These are phyloP conservation scores for Lycium barbarum DNA, from an alignment of 257 asterid species.

Conservation along the genomic window DNA sequence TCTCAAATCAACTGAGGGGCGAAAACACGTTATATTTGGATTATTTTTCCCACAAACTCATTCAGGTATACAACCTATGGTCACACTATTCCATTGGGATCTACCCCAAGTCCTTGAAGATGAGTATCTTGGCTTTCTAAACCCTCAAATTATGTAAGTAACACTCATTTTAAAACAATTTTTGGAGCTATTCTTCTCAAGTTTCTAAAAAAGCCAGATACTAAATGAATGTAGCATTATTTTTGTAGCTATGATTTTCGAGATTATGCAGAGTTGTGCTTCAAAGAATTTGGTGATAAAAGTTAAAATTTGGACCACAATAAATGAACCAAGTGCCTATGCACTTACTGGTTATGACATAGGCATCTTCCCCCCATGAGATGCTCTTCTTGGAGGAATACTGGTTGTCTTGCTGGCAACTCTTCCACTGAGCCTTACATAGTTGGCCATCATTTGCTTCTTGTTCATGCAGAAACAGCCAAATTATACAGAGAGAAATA, in stretches of 20 bases:
- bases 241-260: conserved; percentile 14
- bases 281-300: conserved; percentile 28
- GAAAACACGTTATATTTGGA: neutral
- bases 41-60: neutral
- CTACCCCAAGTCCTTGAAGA: conserved; percentile 23
- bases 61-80: conserved; percentile 15
- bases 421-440: conserved; percentile 21
- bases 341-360: conserved; percentile 18
- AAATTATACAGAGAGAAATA: conserved; percentile 8
- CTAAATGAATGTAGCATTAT: neutral
- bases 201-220: neutral
- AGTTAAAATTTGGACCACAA: conserved; percentile 25
- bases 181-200: neutral
- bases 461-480: conserved; percentile 13
- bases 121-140: conserved; percentile 18
- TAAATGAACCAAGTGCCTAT: conserved; percentile 25
- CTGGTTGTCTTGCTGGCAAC: neutral
- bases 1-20: neutral
- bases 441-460: conserved; percentile 13
- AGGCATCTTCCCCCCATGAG: conserved; percentile 7
- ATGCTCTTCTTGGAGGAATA: conserved; percentile 23
- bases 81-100: conserved; percentile 16
- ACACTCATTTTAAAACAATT: neutral
- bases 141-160: conserved; percentile 17
- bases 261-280: conserved; percentile 27